Evolutionary conservation across 345 rosid genomes (phyloP).

Genomic region (Passiflora organensis): DNA sequence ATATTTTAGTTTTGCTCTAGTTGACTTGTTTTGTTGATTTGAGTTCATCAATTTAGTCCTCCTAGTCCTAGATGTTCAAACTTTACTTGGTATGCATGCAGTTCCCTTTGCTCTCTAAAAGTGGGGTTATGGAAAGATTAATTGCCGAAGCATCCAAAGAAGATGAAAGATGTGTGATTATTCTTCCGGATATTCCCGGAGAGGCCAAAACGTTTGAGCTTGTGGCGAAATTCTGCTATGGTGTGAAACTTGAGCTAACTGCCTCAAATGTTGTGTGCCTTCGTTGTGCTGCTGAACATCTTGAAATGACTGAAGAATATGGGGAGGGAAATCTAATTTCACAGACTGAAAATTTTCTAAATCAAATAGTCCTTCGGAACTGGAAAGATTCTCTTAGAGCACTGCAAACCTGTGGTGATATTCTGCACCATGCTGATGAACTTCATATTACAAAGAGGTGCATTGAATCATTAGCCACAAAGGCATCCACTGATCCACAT

Average conservation of each 20-base stretch:
- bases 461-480: constrained; percentile 67
- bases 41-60: too few species aligned
- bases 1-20: not conserved
- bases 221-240: constrained; percentile 91
- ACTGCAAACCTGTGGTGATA: constrained; percentile 75
- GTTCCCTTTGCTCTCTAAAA: constrained; percentile 95
- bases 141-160: constrained; percentile 75
- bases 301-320: constrained; percentile 90
- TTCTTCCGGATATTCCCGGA: constrained; percentile 66
- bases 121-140: constrained; percentile 83
- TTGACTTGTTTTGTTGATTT: not conserved
- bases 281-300: constrained; percentile 79
- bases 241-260: constrained; percentile 94
- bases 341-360: constrained; percentile 79
- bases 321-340: constrained; percentile 80
- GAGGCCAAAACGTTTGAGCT: constrained; percentile 93
- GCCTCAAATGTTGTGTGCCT: constrained; percentile 80
- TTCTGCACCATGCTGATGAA: constrained; percentile 60
- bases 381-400: constrained; percentile 91
- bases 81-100: constrained; percentile 27
- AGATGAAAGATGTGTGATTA: constrained; percentile 59
- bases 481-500: constrained; percentile 78
- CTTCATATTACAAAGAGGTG: constrained; percentile 71
- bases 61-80: not conserved
- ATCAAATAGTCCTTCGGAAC: constrained; percentile 72